Percentiles rank a stretch among this genome's conserved stretches.
These are phyloP conservation scores for Fagopyrum homotropicum DNA, from an alignment of 148 eudicot species.

Conservation along the genomic window DNA sequence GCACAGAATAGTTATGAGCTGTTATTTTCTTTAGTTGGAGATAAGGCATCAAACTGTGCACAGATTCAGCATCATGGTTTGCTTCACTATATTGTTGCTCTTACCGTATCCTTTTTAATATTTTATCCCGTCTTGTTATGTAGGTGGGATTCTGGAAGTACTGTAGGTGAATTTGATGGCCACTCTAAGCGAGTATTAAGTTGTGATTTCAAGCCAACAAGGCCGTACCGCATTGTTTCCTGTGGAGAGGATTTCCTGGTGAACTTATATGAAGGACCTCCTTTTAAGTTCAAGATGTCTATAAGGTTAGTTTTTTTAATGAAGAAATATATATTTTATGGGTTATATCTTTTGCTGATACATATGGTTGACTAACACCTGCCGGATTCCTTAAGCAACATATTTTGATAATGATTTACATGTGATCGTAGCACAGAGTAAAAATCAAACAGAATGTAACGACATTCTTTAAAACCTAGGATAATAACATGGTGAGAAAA, in stretches of 20 bases:
- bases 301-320: constrained; percentile 44
- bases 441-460: too few species aligned
- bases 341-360: not conserved
- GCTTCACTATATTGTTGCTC: not conserved
- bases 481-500: too few species aligned
- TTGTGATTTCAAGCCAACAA: constrained; percentile 94
- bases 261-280: constrained; percentile 96
- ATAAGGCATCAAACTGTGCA: not conserved
- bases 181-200: constrained; percentile 89
- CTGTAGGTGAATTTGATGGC: constrained; percentile 95
- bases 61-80: not conserved
- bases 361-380: not conserved
- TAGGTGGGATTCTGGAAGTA: constrained; percentile 99
- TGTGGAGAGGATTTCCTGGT: constrained; percentile 92
- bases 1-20: not conserved
- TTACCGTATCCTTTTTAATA: not conserved
- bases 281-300: constrained; percentile 92
- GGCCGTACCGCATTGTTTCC: constrained; percentile 86
- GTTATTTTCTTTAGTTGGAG: not conserved
- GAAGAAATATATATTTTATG: not conserved
- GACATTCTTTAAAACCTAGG: too few species aligned
- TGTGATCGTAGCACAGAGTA: too few species aligned
- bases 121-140: constrained; percentile 3
- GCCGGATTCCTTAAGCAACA: not conserved
- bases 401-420: not conserved